Base-by-base conservation (phyloP, 2,329 filamentous ascomycete genomes). In the Akanthomyces muscarius region DNA sequence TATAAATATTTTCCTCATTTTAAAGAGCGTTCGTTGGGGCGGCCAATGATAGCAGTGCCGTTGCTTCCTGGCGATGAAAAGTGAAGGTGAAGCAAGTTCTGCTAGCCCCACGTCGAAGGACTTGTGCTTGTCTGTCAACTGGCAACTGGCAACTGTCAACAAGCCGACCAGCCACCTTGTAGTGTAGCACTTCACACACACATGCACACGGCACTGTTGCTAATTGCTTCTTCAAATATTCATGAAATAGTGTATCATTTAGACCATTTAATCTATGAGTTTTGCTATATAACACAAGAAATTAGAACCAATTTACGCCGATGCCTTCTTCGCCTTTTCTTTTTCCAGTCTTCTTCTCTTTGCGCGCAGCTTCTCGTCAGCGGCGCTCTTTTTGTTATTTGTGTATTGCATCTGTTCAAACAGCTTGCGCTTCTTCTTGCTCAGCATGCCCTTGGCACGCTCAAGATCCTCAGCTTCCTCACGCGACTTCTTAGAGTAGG, bases 391-490 rank as follows among this genome's bases (percentile, higher is more conserved):
- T 84, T 95, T 93, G 79, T 89, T 93, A 78, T 97, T 97, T 66
- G 88, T 92, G 78, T 96, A 96, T 73, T 92, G 84, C 91, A 99
- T 99, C 81, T 97, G 95, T 82, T 98, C 95, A 69, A 94, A 89
- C 71, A 97, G 81, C 87, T 97, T 97, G 71, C 95, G 85, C 87
- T 98, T 99, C 86, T 96, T 95, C 77, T 96, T 91, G 76, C 90
- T 91, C 82, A 98, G 88, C 95, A 99, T 99, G 80, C 96, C 95
- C 86, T 97, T 97, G 75, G 91, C 89, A 66, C 94, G 85, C 76
- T 97, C 92, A 64, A 96, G 77, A 71, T 98, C 93, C 76, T 98
- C 95, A 4, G 89, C 88, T 73, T 95, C 90, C 71, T 87, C 83
- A 65, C 86, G 85, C 42, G 86, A 85, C 77, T 90, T 88, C 80